Base-by-base conservation (phyloP, 768 basidiomycete species). In the Collybiopsis confluens region DNA sequence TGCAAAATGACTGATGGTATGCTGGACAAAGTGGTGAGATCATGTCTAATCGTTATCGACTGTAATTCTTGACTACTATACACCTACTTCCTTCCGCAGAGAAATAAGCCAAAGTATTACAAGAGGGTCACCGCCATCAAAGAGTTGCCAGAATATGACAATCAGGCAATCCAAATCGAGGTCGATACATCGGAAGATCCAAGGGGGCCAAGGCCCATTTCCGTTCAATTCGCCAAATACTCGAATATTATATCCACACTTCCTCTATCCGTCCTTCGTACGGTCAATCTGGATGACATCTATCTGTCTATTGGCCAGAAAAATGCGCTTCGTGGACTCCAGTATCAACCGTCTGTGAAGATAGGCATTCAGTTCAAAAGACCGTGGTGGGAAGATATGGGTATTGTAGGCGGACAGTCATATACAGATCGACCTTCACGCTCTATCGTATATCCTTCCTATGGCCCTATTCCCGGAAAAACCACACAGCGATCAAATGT, bases 361-460 rank as follows among this genome's bases (percentile, higher is more conserved):
- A 63, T 79, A 36, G 78, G 64, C 9, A 49, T 79, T 33, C 68
- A 70, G 52, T 79, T 79, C 64, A 64, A 66, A 54, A 60, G 65
- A 1, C 54, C 67, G 2, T 79, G 78, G 77, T 79, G 77, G 77
- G 59, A 70, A 57, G 52, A 46, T 16, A 54, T 63, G 35, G 47
- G 45, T 11, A 61, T 61, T 26, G 37, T 58, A 1, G 72, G 73
- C 35, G 73, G 73, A 1, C 52, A 58, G 27, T 65, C 69, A 2
- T 62, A 37, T 35, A 73, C 73, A 2, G 73, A 75, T 50, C 51
- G 61, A 2, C 65, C 65, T 26, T 55, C 62, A 26, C 68, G 71
- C 40, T 59, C 57, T 42, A 49, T 68, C 40, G 71, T 75, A 18
- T 75, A 74, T 56, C 73, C 73, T 4, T 72, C 70, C 0, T 73